Percentiles rank a stretch among this genome's conserved stretches.
phyloP scores from a whole-genome alignment of 192 early-diverging fungal species.

The Rhizophagus clarus region DNA sequence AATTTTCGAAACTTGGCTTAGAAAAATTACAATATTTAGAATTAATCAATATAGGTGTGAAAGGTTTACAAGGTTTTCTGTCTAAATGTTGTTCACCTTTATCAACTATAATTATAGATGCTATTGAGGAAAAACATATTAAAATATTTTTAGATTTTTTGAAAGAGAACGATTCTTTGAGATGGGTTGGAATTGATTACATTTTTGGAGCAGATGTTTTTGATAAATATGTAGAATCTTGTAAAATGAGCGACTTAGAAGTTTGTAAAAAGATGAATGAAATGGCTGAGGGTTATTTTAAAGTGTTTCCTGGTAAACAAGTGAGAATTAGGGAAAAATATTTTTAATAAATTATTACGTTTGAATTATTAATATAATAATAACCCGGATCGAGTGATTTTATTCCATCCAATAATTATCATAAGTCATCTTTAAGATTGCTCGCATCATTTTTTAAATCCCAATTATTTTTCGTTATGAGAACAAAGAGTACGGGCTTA shows the following conservation, averaged over 20 bases:
- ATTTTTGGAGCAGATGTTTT: neutral
- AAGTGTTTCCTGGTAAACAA: neutral
- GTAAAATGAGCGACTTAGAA: neutral
- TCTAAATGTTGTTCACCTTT: neutral
- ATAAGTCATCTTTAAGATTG: too few species aligned
- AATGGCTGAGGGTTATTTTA: neutral
- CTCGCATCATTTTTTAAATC: too few species aligned
- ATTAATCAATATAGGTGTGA: neutral
- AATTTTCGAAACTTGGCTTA: neutral
- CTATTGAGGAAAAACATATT: neutral
- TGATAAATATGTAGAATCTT: neutral
- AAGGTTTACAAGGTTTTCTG: neutral
- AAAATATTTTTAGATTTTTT: neutral
- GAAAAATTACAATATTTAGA: conserved; percentile 13
- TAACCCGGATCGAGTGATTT: too few species aligned
- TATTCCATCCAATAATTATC: too few species aligned
- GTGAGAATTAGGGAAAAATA: conserved; percentile 5
- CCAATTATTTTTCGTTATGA: too few species aligned
- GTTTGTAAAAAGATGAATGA: neutral
- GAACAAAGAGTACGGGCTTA: too few species aligned
- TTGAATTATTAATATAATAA: too few species aligned
- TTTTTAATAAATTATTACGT: neutral
- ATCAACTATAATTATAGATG: neutral
- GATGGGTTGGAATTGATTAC: neutral
- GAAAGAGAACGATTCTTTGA: neutral